Base-by-base conservation (phyloP, 306 rosid species). In the Cucumis cinereus region DNA sequence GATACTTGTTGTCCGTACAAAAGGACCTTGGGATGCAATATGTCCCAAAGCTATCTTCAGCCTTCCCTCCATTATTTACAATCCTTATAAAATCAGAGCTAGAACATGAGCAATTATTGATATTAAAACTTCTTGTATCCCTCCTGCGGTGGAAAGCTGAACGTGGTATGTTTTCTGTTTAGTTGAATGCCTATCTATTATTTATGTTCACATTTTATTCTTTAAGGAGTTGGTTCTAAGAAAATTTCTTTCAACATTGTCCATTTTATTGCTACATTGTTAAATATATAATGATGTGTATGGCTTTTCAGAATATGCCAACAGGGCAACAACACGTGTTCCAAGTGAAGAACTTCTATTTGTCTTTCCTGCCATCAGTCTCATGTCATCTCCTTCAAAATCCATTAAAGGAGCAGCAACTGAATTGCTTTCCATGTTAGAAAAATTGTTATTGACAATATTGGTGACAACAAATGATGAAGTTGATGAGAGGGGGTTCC, bases 351-450 rank as follows among this genome's bases (percentile, higher is more conserved):
- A 94, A 81, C 81, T 88, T 79, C 81, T 92, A 84, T 89, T 91
- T 56, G 81, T 90, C 79, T 87, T 94, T 87, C 99, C 97, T 50
- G 74, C 81, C 77, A 81, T 92, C 75, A 83, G 92, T 85, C 90
- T 94, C 79, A 83, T 90, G 85, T 89, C 99, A n/a, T 94, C 97
- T 81, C 87, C 98, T 78, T 94, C 98, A 45, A 90, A 89, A 78
- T 75, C 82, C 77, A 86, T 94, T 74, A 92, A 89, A 82, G 87
- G 90, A 79, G 81, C 82, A 76, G 91, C 97, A 63, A 80, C 90
- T 75, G 91, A 94, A 78, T 77, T 90, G 74, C 93, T 94, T 83
- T 74, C 77, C 63, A 63, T 87, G 61, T 79, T 94, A 78, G 93
- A 94, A 82, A 87, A 88, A 83, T 73, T 89, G 66, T 76, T 92